Evolutionary conservation across 148 eudicot species (phyloP), one percentile per base, ranked within the genome.

Genomic region (Tetragonia tetragonoides): DNA sequence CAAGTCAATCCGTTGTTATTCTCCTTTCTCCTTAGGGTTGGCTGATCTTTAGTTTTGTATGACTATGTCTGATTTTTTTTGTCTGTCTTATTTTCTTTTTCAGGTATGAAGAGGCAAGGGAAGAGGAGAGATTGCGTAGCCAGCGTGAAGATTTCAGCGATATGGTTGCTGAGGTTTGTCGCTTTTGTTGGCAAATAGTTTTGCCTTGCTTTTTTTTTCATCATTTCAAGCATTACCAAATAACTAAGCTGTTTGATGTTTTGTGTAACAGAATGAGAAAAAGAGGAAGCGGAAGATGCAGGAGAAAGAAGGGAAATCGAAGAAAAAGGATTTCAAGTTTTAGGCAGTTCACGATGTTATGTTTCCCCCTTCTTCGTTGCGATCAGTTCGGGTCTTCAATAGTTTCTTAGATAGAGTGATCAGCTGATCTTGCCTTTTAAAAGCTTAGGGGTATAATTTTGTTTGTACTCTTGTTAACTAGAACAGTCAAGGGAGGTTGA

Each of bases 131-230:
- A 74, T 75, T 84, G 49, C 92, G 91, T n/a, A 94, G 83, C 81
- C 93, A 91, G 85, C 86, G 87, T 34, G 99, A 95, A 81, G 97
- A 93, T 80, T 95, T 95, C 91, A 95, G 97, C 63, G 97, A 93
- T 84, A 93, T 95, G 98, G 99, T 95, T 78, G 97, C 97, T 20
- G 97, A 93, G 97, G 99, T 95, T 70, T 10, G 82, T 77, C 37
- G 51, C 72, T 65, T 73, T 9, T 42, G 16, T 60, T 38, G 5
- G 18, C 15, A 28, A 28, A 4, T 70, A 9, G 2, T 16, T 59
- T 3, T 41, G 40, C 60, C 28, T 9, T 20, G 9, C 16, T 51
- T 0, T 0, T 42, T 37, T 44, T 18, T n/a, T n/a, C n/a, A 21
- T n/a, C 0, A 28, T 23, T 41, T 39, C 10, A 6, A 21, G 20